These are phyloP conservation scores for Agapanthus africanus DNA, from an alignment of 106 monocot genomes.

Conservation along the genomic window DNA sequence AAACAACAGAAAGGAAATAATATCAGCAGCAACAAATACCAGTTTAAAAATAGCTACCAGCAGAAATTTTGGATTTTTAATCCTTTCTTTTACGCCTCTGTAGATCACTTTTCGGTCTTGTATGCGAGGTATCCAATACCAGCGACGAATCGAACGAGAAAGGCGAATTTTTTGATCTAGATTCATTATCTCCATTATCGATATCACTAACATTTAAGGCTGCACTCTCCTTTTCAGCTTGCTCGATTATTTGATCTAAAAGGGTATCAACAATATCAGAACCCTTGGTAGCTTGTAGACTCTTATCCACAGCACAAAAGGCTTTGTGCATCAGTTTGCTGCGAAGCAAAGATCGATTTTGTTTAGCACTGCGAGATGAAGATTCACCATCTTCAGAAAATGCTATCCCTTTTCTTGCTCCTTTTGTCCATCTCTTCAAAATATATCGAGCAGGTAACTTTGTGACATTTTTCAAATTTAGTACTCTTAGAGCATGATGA, in stretches of 20 bases:
- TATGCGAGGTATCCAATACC: not conserved
- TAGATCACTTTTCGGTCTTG: not conserved
- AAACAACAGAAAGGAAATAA: not conserved
- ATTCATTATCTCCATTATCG: not conserved
- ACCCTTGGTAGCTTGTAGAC: not conserved
- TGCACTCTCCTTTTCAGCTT: too few species aligned
- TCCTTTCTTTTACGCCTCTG: not conserved
- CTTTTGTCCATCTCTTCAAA: not conserved
- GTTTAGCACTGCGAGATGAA: not conserved
- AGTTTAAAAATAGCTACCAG: not conserved
- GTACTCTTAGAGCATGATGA: slow-evolving; percentile 24
- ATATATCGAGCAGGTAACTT: slow-evolving; percentile 2
- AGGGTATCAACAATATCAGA: not conserved
- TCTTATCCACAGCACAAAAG: not conserved
- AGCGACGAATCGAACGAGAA: not conserved
- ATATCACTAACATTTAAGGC: not conserved
- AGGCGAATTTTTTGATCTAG: not conserved
- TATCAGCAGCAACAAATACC: too few species aligned
- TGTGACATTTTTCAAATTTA: not conserved
- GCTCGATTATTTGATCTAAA: slow-evolving; percentile 1
- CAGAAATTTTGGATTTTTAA: not conserved
- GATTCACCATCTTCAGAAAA: not conserved
- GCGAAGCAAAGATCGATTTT: not conserved
- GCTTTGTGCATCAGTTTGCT: not conserved
- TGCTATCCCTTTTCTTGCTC: not conserved